Percentiles rank a stretch among this genome's conserved stretches.
Conservation (phyloP, 495 filamentous ascomycete genomes). For the Penicillium cataractarum region DNA sequence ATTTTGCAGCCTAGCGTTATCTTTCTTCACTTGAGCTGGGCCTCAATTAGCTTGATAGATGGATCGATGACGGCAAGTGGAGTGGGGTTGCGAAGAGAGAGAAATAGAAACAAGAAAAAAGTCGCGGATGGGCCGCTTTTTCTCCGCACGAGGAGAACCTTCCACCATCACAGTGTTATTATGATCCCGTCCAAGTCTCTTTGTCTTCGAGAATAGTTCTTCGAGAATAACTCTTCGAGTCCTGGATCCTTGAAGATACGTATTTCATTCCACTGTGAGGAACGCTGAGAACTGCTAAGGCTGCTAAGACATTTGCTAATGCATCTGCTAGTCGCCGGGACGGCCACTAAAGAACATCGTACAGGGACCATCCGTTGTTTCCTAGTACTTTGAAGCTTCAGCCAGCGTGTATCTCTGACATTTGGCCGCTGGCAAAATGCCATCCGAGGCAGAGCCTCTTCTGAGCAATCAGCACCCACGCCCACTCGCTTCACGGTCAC, state of each 20-base stretch:
- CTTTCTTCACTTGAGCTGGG: neutral
- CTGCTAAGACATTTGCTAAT: neutral
- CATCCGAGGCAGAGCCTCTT: constrained; percentile 17
- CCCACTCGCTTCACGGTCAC: neutral
- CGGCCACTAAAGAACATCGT: neutral
- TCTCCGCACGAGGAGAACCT: neutral
- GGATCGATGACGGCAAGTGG: neutral
- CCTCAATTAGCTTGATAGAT: neutral
- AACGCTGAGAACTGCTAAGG: neutral
- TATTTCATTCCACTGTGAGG: neutral
- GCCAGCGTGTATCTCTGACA: no score
- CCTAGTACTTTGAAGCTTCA: neutral
- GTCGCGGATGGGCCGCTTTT: neutral
- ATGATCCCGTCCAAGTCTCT: neutral
- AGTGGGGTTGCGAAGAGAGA: neutral
- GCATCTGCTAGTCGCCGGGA: neutral
- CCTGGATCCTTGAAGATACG: neutral
- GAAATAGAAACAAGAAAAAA: neutral
- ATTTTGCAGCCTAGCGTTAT: neutral
- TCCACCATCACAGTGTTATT: no score
- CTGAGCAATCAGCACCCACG: neutral
- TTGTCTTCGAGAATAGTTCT: no score
- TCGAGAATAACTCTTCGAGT: no score
- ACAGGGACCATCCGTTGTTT: neutral
- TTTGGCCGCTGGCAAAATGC: constrained; percentile 3